phyloP scores from a whole-genome alignment of 345 rosid species.

The Firmiana major region DNA sequence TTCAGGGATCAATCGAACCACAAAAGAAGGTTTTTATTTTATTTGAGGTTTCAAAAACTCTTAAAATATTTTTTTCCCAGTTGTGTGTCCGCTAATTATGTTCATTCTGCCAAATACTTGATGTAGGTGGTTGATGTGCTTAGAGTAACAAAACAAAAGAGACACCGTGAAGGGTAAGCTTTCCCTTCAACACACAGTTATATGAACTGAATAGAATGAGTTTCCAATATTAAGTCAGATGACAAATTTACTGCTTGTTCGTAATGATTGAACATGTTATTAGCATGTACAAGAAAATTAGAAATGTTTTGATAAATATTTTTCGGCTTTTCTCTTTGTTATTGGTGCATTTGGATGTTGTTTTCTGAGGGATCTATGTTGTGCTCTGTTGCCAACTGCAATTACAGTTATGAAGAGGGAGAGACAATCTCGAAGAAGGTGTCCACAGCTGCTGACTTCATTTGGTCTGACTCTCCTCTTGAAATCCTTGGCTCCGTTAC shows the following conservation, averaged over 20 bases:
- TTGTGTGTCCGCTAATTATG: neutral
- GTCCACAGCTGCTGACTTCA: slow-evolving; percentile 75
- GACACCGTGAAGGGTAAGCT: slow-evolving; percentile 80
- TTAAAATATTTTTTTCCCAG: neutral
- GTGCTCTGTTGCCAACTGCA: slow-evolving; percentile 9
- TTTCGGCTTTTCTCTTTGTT: neutral
- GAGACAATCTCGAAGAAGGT: slow-evolving; percentile 63
- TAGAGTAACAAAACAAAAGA: slow-evolving; percentile 63
- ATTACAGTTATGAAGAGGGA: slow-evolving; percentile 75
- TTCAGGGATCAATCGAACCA: slow-evolving; percentile 69
- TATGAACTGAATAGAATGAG: neutral
- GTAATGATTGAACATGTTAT: neutral
- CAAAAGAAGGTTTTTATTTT: slow-evolving; percentile 45
- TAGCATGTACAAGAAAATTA: neutral
- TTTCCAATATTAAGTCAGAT: neutral
- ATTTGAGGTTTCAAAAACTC: neutral
- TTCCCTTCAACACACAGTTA: neutral
- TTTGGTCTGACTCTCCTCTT: slow-evolving; percentile 81
- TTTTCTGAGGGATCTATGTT: neutral
- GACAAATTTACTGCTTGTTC: neutral
- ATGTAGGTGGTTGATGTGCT: slow-evolving; percentile 81
- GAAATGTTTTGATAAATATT: neutral
- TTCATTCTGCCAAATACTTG: slow-evolving; percentile 9
- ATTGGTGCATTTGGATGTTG: slow-evolving; percentile 4
- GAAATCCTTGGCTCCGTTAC: slow-evolving; percentile 90